These are phyloP conservation scores for Solanum ahanhuiri DNA, from an alignment of 257 asterid genomes.

Conservation along the genomic window DNA sequence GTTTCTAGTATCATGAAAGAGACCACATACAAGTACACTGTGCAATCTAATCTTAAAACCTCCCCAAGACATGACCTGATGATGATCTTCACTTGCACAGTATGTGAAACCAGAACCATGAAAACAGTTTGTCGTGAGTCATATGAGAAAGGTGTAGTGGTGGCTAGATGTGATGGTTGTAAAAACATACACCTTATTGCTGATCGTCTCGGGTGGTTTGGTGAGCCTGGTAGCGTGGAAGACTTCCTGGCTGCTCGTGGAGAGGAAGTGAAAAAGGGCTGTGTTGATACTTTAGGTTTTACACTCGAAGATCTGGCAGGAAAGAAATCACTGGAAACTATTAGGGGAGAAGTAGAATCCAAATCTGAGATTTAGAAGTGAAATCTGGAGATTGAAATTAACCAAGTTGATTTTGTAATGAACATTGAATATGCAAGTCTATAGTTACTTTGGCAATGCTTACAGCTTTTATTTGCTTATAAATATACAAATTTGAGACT, in stretches of 20 bases:
- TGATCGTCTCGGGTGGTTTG: constrained; percentile 92
- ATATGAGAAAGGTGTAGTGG: constrained; percentile 74
- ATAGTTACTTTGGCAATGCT: neutral
- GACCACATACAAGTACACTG: constrained; percentile 21
- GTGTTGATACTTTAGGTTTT: constrained; percentile 43
- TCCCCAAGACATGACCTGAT: constrained; percentile 63
- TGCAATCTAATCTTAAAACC: constrained; percentile 39
- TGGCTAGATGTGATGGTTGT: constrained; percentile 80
- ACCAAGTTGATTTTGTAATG: neutral
- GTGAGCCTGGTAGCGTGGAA: constrained; percentile 72
- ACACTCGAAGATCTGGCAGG: constrained; percentile 82
- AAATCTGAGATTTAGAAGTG: neutral
- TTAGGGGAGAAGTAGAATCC: neutral
- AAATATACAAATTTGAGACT: neutral
- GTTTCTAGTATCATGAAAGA: constrained; percentile 8
- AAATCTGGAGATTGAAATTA: neutral
- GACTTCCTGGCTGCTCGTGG: constrained; percentile 80
- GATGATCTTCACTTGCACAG: constrained; percentile 72
- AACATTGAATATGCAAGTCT: neutral
- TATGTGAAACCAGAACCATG: constrained; percentile 61
- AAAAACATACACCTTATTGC: constrained; percentile 72
- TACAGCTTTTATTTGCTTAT: neutral
- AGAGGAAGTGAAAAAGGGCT: constrained; percentile 74
- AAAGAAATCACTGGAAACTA: constrained; percentile 17
- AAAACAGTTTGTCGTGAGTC: constrained; percentile 72